phyloP scores from a whole-genome alignment of 345 rosid genomes.

The Noccaea caerulescens region DNA sequence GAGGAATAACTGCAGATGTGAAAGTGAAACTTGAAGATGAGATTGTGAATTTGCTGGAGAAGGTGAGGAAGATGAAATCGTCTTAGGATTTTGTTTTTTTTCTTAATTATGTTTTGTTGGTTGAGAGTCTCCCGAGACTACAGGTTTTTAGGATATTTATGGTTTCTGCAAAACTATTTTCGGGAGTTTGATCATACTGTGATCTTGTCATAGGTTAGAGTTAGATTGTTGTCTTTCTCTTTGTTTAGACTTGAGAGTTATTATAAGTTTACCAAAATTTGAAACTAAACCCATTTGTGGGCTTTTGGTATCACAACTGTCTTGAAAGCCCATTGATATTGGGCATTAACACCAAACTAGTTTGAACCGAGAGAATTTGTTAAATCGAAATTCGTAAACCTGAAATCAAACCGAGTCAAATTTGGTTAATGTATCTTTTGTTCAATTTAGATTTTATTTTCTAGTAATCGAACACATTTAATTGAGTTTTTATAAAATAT shows the following conservation, averaged over 20 bases:
- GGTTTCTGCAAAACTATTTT: slow-evolving; percentile 28
- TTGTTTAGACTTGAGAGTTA: background rate
- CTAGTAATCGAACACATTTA: no score
- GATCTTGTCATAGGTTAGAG: slow-evolving; percentile 27
- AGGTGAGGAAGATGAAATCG: slow-evolving; percentile 37
- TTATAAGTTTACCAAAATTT: background rate
- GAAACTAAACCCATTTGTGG: background rate
- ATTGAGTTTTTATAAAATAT: no score
- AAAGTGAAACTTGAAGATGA: slow-evolving; percentile 49
- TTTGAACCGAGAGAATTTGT: no score
- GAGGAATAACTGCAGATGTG: slow-evolving; percentile 42
- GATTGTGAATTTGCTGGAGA: slow-evolving; percentile 46
- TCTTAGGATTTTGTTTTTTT: slow-evolving; percentile 35
- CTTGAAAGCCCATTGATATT: background rate
- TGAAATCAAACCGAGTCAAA: no score
- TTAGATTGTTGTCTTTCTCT: background rate
- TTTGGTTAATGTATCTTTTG: no score
- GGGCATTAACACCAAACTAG: background rate
- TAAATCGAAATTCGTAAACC: no score
- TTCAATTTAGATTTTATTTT: no score
- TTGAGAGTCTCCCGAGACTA: slow-evolving; percentile 34
- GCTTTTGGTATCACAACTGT: background rate
- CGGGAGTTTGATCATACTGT: slow-evolving; percentile 22
- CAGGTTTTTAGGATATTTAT: slow-evolving; percentile 35
- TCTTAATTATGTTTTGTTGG: slow-evolving; percentile 27